phyloP scores from a whole-genome alignment of 257 asterid genomes.

The Buddleja alternifolia region DNA sequence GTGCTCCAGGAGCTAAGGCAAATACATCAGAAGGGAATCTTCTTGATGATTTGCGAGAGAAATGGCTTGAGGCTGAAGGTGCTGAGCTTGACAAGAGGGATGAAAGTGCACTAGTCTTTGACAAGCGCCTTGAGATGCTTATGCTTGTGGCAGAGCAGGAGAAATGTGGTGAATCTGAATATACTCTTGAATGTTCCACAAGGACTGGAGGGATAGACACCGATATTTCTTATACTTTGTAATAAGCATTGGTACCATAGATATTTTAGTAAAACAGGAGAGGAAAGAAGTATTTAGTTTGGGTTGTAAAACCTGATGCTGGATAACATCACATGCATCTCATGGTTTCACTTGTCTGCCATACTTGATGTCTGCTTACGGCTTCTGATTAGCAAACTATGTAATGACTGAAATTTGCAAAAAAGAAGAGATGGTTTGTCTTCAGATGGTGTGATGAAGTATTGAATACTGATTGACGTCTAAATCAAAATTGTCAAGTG shows the following conservation, averaged over 20 bases:
- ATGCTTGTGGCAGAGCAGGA: conserved; percentile 64
- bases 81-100: conserved; percentile 80
- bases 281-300: too few species aligned
- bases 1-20: conserved; percentile 87
- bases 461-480: too few species aligned
- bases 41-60: conserved; percentile 88
- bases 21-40: conserved; percentile 61
- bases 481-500: too few species aligned
- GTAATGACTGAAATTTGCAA: too few species aligned
- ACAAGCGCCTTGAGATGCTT: conserved; percentile 95
- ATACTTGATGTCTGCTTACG: too few species aligned
- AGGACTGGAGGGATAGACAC: conserved; percentile 7
- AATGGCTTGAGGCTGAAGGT: conserved; percentile 92
- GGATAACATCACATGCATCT: too few species aligned
- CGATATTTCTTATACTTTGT: not conserved
- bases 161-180: conserved; percentile 38
- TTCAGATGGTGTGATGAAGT: too few species aligned
- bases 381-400: too few species aligned
- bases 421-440: too few species aligned
- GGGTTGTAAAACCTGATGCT: too few species aligned
- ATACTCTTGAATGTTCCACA: not conserved
- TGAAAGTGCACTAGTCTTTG: conserved; percentile 71
- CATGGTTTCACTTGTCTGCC: too few species aligned
- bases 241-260: not conserved
- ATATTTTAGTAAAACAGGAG: conserved; percentile 3